phyloP scores from a whole-genome alignment of 1,139 yeast species.

The Geotrichum reessii region DNA sequence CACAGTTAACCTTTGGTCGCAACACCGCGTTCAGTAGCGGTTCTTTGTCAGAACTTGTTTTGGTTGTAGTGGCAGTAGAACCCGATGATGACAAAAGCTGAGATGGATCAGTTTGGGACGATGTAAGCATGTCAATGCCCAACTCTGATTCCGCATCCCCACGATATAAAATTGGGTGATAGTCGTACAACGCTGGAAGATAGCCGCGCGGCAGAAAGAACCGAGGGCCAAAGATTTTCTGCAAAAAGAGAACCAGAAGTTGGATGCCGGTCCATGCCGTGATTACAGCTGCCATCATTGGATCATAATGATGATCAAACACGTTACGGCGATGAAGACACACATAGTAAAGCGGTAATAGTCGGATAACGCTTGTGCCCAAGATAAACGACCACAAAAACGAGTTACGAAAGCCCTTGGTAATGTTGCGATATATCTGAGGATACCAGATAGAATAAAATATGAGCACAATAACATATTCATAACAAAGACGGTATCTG shows the following conservation, averaged over 20 bases:
- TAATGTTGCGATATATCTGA: slow-evolving; percentile 72
- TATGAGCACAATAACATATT: slow-evolving; percentile 47
- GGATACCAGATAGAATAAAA: slow-evolving; percentile 86
- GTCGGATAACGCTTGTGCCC: slow-evolving; percentile 58
- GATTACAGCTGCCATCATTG: slow-evolving; percentile 43
- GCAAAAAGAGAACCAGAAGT: slow-evolving; percentile 51
- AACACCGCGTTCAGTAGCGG: slow-evolving; percentile 1
- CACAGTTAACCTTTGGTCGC: slow-evolving; percentile 52
- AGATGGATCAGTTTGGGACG: background rate
- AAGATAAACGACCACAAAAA: slow-evolving; percentile 66
- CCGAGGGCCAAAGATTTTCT: slow-evolving; percentile 67
- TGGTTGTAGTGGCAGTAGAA: slow-evolving; percentile 4
- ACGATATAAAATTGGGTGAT: slow-evolving; percentile 59
- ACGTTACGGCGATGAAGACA: slow-evolving; percentile 41
- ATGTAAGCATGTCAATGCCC: slow-evolving; percentile 17
- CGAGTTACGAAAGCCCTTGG: slow-evolving; percentile 56
- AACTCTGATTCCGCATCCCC: slow-evolving; percentile 60
- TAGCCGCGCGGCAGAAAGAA: slow-evolving; percentile 73
- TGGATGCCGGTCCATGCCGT: slow-evolving; percentile 54
- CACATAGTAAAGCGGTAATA: slow-evolving; percentile 61
- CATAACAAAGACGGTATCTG: slow-evolving; percentile 50
- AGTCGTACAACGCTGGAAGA: slow-evolving; percentile 75
- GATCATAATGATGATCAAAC: slow-evolving; percentile 56
- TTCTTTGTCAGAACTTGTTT: slow-evolving; percentile 4
- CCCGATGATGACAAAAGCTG: background rate